phyloP scores from a whole-genome alignment of 1,284 basidiomycete genomes.

The Malassezia slooffiae region DNA sequence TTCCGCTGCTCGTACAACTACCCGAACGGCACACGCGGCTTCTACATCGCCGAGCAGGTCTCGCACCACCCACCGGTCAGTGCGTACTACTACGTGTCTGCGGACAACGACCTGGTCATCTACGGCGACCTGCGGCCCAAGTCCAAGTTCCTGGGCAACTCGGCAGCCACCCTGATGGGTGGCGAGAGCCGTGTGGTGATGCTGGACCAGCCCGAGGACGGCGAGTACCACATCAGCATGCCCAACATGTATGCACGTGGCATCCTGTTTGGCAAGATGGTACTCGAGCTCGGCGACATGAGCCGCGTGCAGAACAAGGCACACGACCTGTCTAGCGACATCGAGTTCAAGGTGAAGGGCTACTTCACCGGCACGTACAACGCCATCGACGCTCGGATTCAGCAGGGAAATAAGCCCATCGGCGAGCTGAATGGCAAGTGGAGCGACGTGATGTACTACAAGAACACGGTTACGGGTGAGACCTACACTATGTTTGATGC shows the following conservation, averaged over 20 bases:
- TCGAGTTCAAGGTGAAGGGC: conserved; percentile 97
- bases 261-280: conserved; percentile 96
- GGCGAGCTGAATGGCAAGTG: conserved; percentile 85
- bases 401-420: conserved; percentile 58
- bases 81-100: conserved; percentile 91
- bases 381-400: conserved; percentile 69
- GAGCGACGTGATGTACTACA: conserved; percentile 83
- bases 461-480: conserved; percentile 58
- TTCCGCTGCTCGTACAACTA: conserved; percentile 95
- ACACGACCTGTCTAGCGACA: conserved; percentile 64
- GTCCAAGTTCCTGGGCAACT: conserved; percentile 86
- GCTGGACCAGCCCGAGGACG: conserved; percentile 36
- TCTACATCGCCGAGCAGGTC: conserved; percentile 95
- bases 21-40: conserved; percentile 76
- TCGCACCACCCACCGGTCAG: conserved; percentile 91
- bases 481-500: conserved; percentile 77
- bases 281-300: conserved; percentile 84
- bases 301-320: conserved; percentile 74
- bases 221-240: conserved; percentile 43
- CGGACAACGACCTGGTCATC: conserved; percentile 67
- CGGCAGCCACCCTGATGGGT: conserved; percentile 59
- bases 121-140: conserved; percentile 91
- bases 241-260: conserved; percentile 68
- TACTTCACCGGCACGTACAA: conserved; percentile 98
- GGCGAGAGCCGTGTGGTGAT: conserved; percentile 60